A percentile compares a stretch with the other conserved stretches of the same genome.
Conservation (phyloP, 2,329 filamentous ascomycete species). For the Scytalidium sp. region DNA sequence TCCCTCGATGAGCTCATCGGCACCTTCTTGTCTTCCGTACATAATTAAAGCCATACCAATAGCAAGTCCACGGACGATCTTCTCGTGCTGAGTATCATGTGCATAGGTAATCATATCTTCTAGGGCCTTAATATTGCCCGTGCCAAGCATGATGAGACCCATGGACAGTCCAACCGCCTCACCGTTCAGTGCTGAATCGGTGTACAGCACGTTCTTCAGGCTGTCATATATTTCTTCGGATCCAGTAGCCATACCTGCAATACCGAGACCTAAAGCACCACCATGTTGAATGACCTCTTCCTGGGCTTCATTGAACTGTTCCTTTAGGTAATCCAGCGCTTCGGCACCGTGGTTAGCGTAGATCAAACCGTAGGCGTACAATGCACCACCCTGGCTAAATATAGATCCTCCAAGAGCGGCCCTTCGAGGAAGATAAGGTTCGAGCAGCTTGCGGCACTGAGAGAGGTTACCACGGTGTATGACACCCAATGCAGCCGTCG, state of each 20-base stretch:
- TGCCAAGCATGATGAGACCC: conserved; percentile 97
- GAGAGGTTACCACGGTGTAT: conserved; percentile 95
- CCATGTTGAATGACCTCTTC: conserved; percentile 97
- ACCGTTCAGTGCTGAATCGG: conserved; percentile 93
- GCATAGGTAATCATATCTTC: conserved; percentile 98
- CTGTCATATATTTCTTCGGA: conserved; percentile 88
- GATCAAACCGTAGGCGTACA: conserved; percentile 93
- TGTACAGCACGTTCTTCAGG: conserved; percentile 83
- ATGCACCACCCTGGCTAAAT: conserved; percentile 92
- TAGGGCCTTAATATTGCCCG: conserved; percentile 88
- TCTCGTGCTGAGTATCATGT: conserved; percentile 97
- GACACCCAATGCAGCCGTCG: conserved; percentile 91
- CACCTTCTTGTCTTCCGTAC: conserved; percentile 92
- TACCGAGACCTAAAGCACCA: conserved; percentile 89
- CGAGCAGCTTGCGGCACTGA: conserved; percentile 88
- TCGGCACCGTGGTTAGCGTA: conserved; percentile 96
- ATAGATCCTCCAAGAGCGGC: conserved; percentile 78
- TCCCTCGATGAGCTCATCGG: conserved; percentile 91
- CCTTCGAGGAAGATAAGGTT: conserved; percentile 86
- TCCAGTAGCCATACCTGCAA: conserved; percentile 96
- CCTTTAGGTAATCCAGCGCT: conserved; percentile 76
- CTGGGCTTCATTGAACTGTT: conserved; percentile 70
- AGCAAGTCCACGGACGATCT: conserved; percentile 93
- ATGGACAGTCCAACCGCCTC: conserved; percentile 95
- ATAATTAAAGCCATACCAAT: conserved; percentile 98